Evolutionary conservation across 208 protist species (phyloP).

Genomic region (Trypanosoma mega): DNA sequence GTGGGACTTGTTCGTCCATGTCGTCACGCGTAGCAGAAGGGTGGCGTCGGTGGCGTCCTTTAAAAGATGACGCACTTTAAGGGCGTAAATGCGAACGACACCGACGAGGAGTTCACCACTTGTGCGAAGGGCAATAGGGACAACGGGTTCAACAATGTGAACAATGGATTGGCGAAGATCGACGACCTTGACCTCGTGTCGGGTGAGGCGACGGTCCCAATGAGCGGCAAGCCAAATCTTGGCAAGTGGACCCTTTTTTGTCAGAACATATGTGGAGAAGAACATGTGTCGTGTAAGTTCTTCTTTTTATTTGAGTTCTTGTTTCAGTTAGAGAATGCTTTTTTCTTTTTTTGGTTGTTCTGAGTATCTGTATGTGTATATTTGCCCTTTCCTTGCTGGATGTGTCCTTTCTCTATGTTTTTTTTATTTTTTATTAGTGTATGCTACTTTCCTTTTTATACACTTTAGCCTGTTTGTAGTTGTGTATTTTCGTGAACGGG

Average conservation of each 20-base stretch:
- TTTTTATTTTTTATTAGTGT: too few relatives aligned
- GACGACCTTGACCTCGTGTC: slow-evolving; percentile 88
- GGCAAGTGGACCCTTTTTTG: slow-evolving; percentile 94
- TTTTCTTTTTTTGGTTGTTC: background rate
- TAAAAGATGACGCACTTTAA: slow-evolving; percentile 91
- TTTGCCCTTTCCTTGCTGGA: too few relatives aligned
- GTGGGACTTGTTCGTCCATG: too few relatives aligned
- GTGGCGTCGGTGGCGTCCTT: slow-evolving; percentile 88
- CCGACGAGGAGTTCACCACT: slow-evolving; percentile 96
- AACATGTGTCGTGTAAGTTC: slow-evolving; percentile 81
- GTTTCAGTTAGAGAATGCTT: slow-evolving; percentile 18
- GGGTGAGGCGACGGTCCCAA: slow-evolving; percentile 95
- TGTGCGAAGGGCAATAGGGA: slow-evolving; percentile 95
- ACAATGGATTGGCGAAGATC: slow-evolving; percentile 91
- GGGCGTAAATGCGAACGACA: slow-evolving; percentile 96
- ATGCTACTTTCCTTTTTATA: too few relatives aligned
- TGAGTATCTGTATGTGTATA: background rate
- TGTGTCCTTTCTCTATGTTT: too few relatives aligned
- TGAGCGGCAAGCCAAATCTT: slow-evolving; percentile 97
- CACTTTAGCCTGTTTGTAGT: too few relatives aligned
- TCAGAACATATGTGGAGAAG: slow-evolving; percentile 96
- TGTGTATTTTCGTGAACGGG: too few relatives aligned
- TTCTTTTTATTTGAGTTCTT: slow-evolving; percentile 4
- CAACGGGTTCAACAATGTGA: slow-evolving; percentile 92
- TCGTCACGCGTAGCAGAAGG: slow-evolving; percentile 60